A percentile compares a stretch with the other conserved stretches of the same genome.
Conservation (phyloP, 179 eudicot species). For the Nepenthes alata region DNA sequence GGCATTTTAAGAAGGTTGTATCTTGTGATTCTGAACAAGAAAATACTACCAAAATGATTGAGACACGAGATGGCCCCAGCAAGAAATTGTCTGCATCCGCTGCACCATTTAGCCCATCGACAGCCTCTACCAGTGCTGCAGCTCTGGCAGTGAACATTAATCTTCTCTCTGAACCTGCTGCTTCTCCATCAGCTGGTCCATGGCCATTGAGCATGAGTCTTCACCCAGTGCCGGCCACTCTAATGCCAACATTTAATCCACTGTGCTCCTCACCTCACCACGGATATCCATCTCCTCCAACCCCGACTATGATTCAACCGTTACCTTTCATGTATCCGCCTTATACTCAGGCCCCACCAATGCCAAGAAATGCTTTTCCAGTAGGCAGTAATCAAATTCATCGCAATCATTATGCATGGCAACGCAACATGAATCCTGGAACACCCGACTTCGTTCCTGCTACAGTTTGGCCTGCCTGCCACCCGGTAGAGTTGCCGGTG, state of each 20-base stretch:
- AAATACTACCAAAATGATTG: conserved; percentile 19
- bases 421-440: conserved; percentile 42
- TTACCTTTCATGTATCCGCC: conserved; percentile 85
- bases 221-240: conserved; percentile 47
- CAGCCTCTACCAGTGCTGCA: conserved; percentile 28
- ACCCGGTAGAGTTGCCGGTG: conserved; percentile 56
- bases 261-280: conserved; percentile 67
- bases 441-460: conserved; percentile 41
- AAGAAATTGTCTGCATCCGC: conserved; percentile 93
- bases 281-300: conserved; percentile 73
- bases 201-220: conserved; percentile 78
- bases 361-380: conserved; percentile 49
- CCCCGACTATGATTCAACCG: conserved; percentile 71
- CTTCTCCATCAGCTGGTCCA: conserved; percentile 48
- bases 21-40: not conserved
- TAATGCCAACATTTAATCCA: conserved; percentile 36
- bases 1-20: not conserved
- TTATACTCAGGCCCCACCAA: conserved; percentile 55
- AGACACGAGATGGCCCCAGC: conserved; percentile 36
- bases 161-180: conserved; percentile 49
- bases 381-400: conserved; percentile 46
- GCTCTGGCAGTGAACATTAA: conserved; percentile 51
- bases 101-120: conserved; percentile 79
- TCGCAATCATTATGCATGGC: conserved; percentile 77
- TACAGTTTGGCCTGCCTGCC: conserved; percentile 62